Conservation (phyloP, 345 rosid genomes). For the Leavenworthia alabamica region DNA sequence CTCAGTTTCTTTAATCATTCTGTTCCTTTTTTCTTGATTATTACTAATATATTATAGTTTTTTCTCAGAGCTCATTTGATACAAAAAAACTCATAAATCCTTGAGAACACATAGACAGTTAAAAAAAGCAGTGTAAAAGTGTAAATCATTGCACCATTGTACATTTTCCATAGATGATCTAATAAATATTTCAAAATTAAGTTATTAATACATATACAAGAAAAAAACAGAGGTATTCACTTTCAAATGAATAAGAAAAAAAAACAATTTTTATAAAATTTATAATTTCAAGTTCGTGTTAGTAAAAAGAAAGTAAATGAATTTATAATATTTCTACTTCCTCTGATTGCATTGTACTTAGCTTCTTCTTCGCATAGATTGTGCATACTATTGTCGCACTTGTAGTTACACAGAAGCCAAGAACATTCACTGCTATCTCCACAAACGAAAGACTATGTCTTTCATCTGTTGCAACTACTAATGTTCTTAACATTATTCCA, state of each 20-base stretch:
- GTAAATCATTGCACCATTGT: not conserved
- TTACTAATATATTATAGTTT: not conserved
- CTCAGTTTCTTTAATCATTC: not conserved
- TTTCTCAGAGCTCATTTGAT: not conserved
- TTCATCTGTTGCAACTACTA: slow-evolving; percentile 85
- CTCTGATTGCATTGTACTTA: slow-evolving; percentile 50
- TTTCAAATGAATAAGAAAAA: slow-evolving; percentile 11
- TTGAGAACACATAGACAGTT: slow-evolving; percentile 5
- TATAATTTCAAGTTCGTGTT: slow-evolving; percentile 25
- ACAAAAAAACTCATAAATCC: not conserved
- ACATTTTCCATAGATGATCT: not conserved
- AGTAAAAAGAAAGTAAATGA: slow-evolving; percentile 14
- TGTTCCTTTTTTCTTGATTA: not conserved
- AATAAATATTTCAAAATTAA: slow-evolving; percentile 2
- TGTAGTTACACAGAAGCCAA: slow-evolving; percentile 69
- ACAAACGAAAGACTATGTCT: slow-evolving; percentile 51
- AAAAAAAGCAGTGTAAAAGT: not conserved
- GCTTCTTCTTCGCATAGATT: slow-evolving; percentile 71
- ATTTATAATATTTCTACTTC: slow-evolving; percentile 48
- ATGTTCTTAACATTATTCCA: slow-evolving; percentile 65
- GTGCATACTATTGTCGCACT: slow-evolving; percentile 66
- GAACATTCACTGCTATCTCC: slow-evolving; percentile 65
- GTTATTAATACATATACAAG: slow-evolving; percentile 12
- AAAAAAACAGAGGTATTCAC: not conserved
- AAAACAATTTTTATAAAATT: not conserved